Conservation (phyloP, 2,329 filamentous ascomycete genomes). For the Fusarium citri region DNA sequence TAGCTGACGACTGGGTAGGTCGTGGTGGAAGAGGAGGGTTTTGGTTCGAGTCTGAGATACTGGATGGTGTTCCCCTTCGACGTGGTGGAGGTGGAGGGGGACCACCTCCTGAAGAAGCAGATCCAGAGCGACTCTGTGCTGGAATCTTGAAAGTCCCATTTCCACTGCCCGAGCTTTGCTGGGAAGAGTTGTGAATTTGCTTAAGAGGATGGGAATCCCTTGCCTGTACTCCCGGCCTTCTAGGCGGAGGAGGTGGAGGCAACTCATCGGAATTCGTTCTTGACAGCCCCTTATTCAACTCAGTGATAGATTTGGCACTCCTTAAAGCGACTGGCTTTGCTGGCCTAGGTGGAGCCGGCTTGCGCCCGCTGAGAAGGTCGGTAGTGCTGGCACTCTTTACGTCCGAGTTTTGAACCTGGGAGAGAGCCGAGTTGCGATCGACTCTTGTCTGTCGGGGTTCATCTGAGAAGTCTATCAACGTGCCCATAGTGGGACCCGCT, state of each 20-base stretch:
- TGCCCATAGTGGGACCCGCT: slow-evolving; percentile 62
- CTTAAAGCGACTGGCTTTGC: slow-evolving; percentile 68
- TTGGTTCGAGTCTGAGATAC: slow-evolving; percentile 31
- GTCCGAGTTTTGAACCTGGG: slow-evolving; percentile 45
- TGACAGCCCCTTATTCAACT: slow-evolving; percentile 40
- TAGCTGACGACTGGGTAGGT: slow-evolving; percentile 49
- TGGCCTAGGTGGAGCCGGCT: slow-evolving; percentile 65
- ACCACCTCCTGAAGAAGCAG: slow-evolving; percentile 32
- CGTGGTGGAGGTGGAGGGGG: slow-evolving; percentile 63
- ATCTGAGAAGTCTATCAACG: slow-evolving; percentile 70
- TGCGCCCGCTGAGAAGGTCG: slow-evolving; percentile 49
- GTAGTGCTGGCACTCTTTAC: slow-evolving; percentile 43
- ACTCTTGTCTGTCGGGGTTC: slow-evolving; percentile 57
- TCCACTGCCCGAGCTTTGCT: slow-evolving; percentile 46
- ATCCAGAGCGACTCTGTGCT: slow-evolving; percentile 29
- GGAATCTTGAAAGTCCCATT: slow-evolving; percentile 28
- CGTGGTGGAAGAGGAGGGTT: slow-evolving; percentile 49
- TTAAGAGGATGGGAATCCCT: slow-evolving; percentile 53
- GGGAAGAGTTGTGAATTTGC: slow-evolving; percentile 56
- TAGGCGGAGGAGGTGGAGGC: slow-evolving; percentile 52
- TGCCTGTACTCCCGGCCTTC: slow-evolving; percentile 47
- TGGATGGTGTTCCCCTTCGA: slow-evolving; percentile 57
- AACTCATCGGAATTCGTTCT: slow-evolving; percentile 31
- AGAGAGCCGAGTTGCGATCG: slow-evolving; percentile 50
- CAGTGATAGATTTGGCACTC: slow-evolving; percentile 53